phyloP scores from a whole-genome alignment of 768 basidiomycete genomes.

The Phlegmacium glaucopus region DNA sequence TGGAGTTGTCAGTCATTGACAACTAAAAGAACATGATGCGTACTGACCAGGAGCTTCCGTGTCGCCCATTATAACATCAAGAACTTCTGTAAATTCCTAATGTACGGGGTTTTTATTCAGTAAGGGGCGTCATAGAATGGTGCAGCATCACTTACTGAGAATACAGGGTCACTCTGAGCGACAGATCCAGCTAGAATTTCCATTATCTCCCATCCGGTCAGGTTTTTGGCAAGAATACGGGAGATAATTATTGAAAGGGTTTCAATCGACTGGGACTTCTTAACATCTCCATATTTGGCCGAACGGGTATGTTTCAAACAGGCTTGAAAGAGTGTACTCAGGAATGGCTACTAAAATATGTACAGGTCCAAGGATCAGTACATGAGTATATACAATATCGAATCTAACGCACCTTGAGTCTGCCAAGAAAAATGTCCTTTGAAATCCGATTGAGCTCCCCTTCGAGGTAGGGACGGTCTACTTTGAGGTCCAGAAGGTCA shows the following conservation, averaged over 20 bases:
- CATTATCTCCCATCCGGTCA: conserved; percentile 73
- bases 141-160: conserved; percentile 37
- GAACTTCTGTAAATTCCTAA: conserved; percentile 47
- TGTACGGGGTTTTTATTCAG: not conserved
- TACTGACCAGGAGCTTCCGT: conserved; percentile 40
- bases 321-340: conserved; percentile 45
- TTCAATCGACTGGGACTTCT: conserved; percentile 45
- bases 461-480: conserved; percentile 45
- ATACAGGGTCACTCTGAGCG: conserved; percentile 51
- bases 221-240: conserved; percentile 50
- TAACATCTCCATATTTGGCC: conserved; percentile 30
- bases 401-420: conserved; percentile 45
- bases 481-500: conserved; percentile 47
- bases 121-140: not conserved
- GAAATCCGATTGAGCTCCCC: conserved; percentile 35
- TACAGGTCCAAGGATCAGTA: not conserved
- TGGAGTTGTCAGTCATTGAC: conserved; percentile 2
- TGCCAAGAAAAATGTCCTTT: conserved; percentile 48
- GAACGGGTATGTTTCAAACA: conserved; percentile 40
- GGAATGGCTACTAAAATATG: conserved; percentile 42
- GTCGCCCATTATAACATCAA: conserved; percentile 47
- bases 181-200: conserved; percentile 63
- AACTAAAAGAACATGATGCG: not conserved
- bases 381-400: not conserved
- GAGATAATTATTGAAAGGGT: conserved; percentile 47